phyloP scores from a whole-genome alignment of 2,329 filamentous ascomycete genomes.

The Pezicula radicicola region DNA sequence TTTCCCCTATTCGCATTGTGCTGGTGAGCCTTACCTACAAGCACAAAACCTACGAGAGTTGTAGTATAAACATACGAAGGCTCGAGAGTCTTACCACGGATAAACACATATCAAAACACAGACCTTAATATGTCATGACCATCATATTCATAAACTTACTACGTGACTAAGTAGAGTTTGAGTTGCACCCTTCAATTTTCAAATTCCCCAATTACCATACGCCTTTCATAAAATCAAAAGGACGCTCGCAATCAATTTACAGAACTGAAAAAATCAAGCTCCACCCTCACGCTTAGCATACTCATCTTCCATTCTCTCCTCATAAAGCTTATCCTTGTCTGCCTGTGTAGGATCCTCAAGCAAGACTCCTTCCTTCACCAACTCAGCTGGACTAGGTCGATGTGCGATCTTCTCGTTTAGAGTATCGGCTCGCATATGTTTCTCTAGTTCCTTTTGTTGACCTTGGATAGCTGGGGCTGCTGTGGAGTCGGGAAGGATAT shows the following conservation, averaged over 20 bases:
- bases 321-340: slow-evolving; percentile 39
- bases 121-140: background rate
- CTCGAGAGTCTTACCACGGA: no score
- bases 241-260: background rate
- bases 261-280: slow-evolving; percentile 37
- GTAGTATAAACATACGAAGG: no score
- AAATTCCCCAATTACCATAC: background rate
- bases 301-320: slow-evolving; percentile 61
- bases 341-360: slow-evolving; percentile 56
- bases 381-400: slow-evolving; percentile 70
- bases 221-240: background rate
- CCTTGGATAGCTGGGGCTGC: slow-evolving; percentile 78
- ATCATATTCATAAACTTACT: background rate
- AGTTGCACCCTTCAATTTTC: background rate
- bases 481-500: slow-evolving; percentile 78
- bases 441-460: slow-evolving; percentile 80
- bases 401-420: slow-evolving; percentile 84
- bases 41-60: no score
- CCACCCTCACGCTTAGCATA: slow-evolving; percentile 62
- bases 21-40: no score
- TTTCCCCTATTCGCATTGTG: no score
- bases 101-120: background rate
- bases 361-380: slow-evolving; percentile 79
- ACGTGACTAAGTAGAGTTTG: background rate
- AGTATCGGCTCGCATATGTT: slow-evolving; percentile 81